Base-by-base conservation (phyloP, 176 grass and related monocot species). In the Carex pumila region DNA sequence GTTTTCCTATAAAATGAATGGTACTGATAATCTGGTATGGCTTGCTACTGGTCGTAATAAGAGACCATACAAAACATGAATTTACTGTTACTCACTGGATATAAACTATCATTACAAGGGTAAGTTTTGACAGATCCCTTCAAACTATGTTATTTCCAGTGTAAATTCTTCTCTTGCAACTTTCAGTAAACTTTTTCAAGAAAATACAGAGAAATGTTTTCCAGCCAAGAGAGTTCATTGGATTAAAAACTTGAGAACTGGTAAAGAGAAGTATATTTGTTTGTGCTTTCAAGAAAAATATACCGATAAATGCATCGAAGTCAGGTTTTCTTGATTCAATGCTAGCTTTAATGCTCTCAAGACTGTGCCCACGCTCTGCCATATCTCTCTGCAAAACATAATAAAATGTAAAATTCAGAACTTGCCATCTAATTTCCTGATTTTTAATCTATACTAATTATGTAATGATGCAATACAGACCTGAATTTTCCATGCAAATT, bases 401-500 rank as follows among this genome's bases (percentile, higher is more conserved):
- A 76, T 19, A 50, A 83, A 61, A 72, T 37, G 18, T 39, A 53
- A 50, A 67, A 19, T 43, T 52, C 61, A 83, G 14, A 49, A n/a
- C 1, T 25, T 78, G 7, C 18, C 36, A 45, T 64, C 5, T 0
- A 29, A 53, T 47, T 25, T 21, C 79, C 11, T 29, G 15, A 29
- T 79, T 61, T 21, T 18, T 64, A 1, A 81, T 39, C 7, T 17
- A 31, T 29, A 25, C 13, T 49, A 45, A 82, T 8, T 10, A 60
- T 45, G 66, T 18, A 19, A 4, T 37, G 39, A 43, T 21, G 6
- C 12, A 49, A 63, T n/a, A 58, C 86, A 82, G 63, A 97, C 94
- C 94, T 97, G 94, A 86, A 97, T 94, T 90, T 94, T 97, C 94
- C 94, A 97, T 90, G 90, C 92, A 82, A 97, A 97, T 58, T 97